Base-by-base conservation (phyloP, 2,329 filamentous ascomycete genomes). In the Penicillium sp. region DNA sequence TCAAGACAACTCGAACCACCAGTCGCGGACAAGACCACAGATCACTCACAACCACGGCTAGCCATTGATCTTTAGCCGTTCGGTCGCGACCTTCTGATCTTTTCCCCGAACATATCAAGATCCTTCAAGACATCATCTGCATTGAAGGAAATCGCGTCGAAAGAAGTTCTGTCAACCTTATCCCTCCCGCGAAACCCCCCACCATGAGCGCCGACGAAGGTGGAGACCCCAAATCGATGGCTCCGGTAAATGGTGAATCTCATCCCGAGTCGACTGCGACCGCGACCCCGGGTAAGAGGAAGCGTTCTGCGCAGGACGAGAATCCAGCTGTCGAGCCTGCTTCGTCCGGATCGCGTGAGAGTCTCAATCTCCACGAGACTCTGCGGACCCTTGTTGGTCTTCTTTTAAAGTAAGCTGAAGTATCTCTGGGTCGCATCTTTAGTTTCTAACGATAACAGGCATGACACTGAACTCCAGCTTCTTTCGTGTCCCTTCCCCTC, bases 391-490 rank as follows among this genome's bases (percentile, higher is more conserved):
- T 77, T 9, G 60, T 75, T 33, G 66, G 69, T 24, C 71, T 67
- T 19, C 48, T 67, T 67, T 24, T 64, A 63, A 56, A 72, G 66
- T 68, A 69, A 69, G 74, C 71, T 56, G 57, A 5, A 14, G 5
- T 24, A 39, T 27, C 10, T 19, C n/a, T 27, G 16, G 22, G 24
- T 14, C 14, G 4, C 13, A 21, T 16, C 21, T n/a, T 14, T 21
- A 16, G 19, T 45, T 19, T 1, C 62, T 74, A 55, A 73, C 62
- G 48, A 57, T 48, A 50, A 13, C 55, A 80, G 77, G 55, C 72
- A 76, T 61, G 76, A 79, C 61, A 67, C 73, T n/a, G 75, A 76
- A 46, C 71, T 78, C n/a, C 72, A 74, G 29, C 68, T 79, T 49
- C 68, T 79, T 14, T 74, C 73, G 50, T 73, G 70, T 52, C 73